Evolutionary conservation across 1,284 basidiomycete species (phyloP).

Genomic region (Sporisorium reilianum): DNA sequence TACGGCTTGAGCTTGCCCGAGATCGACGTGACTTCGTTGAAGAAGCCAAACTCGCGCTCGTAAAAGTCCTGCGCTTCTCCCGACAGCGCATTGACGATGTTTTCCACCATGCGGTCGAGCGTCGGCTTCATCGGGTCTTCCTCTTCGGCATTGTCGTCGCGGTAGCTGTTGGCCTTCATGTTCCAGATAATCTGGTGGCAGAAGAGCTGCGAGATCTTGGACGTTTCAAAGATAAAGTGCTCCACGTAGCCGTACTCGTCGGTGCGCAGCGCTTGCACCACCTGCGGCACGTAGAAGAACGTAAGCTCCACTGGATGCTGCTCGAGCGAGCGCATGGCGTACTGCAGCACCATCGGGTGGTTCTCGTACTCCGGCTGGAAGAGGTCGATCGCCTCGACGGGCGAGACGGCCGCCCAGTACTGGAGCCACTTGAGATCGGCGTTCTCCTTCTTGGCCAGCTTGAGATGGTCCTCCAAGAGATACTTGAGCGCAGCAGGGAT

Average conservation of each 20-base stretch:
- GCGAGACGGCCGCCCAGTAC: slow-evolving; percentile 89
- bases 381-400: slow-evolving; percentile 73
- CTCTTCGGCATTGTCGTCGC: slow-evolving; percentile 79
- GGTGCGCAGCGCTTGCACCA: slow-evolving; percentile 91
- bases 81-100: slow-evolving; percentile 85
- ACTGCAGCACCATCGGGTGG: slow-evolving; percentile 90
- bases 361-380: slow-evolving; percentile 72
- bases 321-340: slow-evolving; percentile 93
- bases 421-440: slow-evolving; percentile 77
- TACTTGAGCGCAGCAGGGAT: slow-evolving; percentile 83
- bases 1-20: slow-evolving; percentile 97
- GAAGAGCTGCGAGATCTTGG: slow-evolving; percentile 96
- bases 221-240: slow-evolving; percentile 95
- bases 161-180: slow-evolving; percentile 98
- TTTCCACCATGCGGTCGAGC: slow-evolving; percentile 86
- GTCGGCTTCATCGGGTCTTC: slow-evolving; percentile 94
- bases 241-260: slow-evolving; percentile 87
- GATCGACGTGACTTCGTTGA: slow-evolving; percentile 95
- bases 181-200: slow-evolving; percentile 99
- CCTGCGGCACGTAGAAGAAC: slow-evolving; percentile 99
- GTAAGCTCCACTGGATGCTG: slow-evolving; percentile 94
- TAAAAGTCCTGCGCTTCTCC: slow-evolving; percentile 93
- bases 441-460: slow-evolving; percentile 73
- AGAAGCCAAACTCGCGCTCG: slow-evolving; percentile 94
- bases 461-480: slow-evolving; percentile 85